Percentiles rank a stretch among this genome's conserved stretches.
Conservation (phyloP, 225 moss, liverwort and hornwort genomes). For the Bryum argenteum region DNA sequence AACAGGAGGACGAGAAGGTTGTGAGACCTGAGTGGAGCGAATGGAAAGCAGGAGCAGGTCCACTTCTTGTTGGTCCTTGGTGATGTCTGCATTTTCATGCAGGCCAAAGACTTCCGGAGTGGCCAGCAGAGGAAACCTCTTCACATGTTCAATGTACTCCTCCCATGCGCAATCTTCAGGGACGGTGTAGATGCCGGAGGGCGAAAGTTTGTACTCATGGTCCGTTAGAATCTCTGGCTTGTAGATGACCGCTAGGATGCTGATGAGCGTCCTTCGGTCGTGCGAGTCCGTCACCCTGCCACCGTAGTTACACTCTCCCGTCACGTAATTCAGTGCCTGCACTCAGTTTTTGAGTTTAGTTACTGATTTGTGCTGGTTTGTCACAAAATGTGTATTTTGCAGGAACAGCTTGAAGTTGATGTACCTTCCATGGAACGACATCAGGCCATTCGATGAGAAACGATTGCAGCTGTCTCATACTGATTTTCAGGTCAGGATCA, state of each 20-base stretch:
- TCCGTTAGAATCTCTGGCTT: constrained; percentile 58
- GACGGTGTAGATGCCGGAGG: constrained; percentile 57
- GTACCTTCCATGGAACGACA: constrained; percentile 76
- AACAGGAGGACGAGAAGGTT: too few species aligned
- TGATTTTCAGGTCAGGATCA: constrained; percentile 81
- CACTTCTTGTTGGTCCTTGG: constrained; percentile 78
- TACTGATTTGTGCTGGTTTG: too few species aligned
- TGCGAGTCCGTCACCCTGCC: constrained; percentile 73
- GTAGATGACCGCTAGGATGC: constrained; percentile 67
- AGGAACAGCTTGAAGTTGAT: neutral
- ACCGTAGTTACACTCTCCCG: constrained; percentile 85
- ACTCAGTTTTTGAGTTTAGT: neutral
- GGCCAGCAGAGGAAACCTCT: constrained; percentile 71
- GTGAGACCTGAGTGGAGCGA: constrained; percentile 52
- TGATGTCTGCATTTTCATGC: constrained; percentile 82
- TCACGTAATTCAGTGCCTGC: constrained; percentile 68
- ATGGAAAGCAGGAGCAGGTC: constrained; percentile 61
- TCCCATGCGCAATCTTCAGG: constrained; percentile 66
- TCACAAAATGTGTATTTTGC: too few species aligned
- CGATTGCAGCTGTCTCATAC: constrained; percentile 74
- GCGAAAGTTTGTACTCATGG: constrained; percentile 68
- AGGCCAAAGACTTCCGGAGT: constrained; percentile 76
- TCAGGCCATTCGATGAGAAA: constrained; percentile 79
- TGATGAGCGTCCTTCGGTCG: constrained; percentile 68
- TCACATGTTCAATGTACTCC: constrained; percentile 74